Evolutionary conservation across 2,329 filamentous ascomycete species (phyloP).

Genomic region (Fusarium torreyae): DNA sequence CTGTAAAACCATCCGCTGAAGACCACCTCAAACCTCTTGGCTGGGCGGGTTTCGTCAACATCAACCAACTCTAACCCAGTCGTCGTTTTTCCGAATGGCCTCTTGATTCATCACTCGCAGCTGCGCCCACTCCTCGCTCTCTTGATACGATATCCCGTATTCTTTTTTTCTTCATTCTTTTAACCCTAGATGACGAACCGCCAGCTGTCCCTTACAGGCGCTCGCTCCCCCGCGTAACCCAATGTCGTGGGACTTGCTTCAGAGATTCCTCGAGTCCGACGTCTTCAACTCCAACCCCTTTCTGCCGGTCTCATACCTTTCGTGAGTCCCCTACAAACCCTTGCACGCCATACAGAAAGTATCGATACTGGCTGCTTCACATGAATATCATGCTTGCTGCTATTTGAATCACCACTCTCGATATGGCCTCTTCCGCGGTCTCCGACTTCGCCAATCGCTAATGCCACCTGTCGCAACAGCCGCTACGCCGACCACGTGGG

Average conservation of each 20-base stretch:
- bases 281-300: constrained; percentile 94
- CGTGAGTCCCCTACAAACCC: constrained; percentile 69
- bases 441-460: constrained; percentile 46
- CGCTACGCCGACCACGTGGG: constrained; percentile 92
- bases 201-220: constrained; percentile 51
- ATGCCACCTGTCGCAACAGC: constrained; percentile 62
- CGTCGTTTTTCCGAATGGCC: constrained; percentile 33
- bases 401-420: constrained; percentile 1
- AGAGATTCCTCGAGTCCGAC: constrained; percentile 93
- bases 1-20: constrained; percentile 38
- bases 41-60: constrained; percentile 28
- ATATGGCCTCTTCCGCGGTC: constrained; percentile 25
- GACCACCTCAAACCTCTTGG: constrained; percentile 11
- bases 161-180: constrained; percentile 25
- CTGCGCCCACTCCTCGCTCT: constrained; percentile 9
- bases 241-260: constrained; percentile 90
- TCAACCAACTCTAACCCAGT: constrained; percentile 28
- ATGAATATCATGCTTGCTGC: neutral
- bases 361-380: neutral
- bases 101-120: constrained; percentile 31
- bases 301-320: constrained; percentile 89
- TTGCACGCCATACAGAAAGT: constrained; percentile 1
- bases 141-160: constrained; percentile 15
- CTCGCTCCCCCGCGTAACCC: constrained; percentile 56
- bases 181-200: constrained; percentile 58